phyloP scores from a whole-genome alignment of 257 asterid genomes.

The Avicennia marina region DNA sequence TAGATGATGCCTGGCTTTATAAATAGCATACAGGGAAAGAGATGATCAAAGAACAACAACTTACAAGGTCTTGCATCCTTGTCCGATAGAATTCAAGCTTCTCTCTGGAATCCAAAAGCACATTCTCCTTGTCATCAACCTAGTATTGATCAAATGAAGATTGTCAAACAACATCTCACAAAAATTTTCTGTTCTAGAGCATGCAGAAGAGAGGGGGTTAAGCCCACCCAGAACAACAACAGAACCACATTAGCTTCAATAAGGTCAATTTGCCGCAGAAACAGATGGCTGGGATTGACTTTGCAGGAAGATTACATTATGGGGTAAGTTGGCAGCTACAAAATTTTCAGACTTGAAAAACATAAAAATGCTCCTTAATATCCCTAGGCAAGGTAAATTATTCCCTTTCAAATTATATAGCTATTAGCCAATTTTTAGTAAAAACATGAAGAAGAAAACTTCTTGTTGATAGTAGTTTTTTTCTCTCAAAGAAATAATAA shows the following conservation, averaged over 20 bases:
- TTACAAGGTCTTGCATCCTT: constrained; percentile 99
- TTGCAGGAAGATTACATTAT: no score
- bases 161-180: no score
- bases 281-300: no score
- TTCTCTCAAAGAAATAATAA: no score
- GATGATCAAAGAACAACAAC: constrained; percentile 24
- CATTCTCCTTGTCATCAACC: constrained; percentile 72
- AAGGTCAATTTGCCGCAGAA: no score
- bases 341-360: not conserved
- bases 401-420: constrained; percentile 10
- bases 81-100: constrained; percentile 89
- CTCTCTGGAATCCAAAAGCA: constrained; percentile 85
- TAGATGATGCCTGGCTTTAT: no score
- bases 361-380: not conserved
- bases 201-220: no score
- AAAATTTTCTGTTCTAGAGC: no score
- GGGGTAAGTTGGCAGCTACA: not conserved
- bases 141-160: no score
- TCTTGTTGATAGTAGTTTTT: not conserved
- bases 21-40: constrained; percentile 2
- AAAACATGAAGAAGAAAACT: constrained; percentile 6
- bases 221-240: no score
- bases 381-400: constrained; percentile 3
- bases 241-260: no score
- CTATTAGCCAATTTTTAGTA: constrained; percentile 3